Base-by-base conservation (phyloP, 352 stramenopile genomes). In the Globisporangium nunn region DNA sequence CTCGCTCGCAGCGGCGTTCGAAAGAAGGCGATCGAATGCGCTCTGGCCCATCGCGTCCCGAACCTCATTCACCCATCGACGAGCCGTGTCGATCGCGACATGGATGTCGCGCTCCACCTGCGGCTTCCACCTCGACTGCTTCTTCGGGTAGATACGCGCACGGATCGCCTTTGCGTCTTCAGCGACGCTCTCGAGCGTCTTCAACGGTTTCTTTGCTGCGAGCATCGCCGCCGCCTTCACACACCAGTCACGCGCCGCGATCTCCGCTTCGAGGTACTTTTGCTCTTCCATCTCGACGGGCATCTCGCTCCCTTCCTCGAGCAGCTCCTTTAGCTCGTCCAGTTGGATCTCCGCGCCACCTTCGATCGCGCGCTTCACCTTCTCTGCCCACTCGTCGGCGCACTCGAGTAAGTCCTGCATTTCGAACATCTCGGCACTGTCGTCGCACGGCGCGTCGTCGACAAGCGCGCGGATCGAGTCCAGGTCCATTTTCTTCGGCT, bases 221-320 rank as follows among this genome's bases (percentile, higher is more conserved):
- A 94, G 61, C 64, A 87, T 87, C 6, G 53, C 56, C 0, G 69
- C 58, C 11, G 81, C 85, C 18, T 63, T 75, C 6, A 68, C 72
- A 43, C 71, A 90, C 85, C 85, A 95, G 58, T 93, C 78, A 14
- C 84, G 80, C 15, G 82, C 85, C 35, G 65, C 70, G 48, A 95
- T 90, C 58, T 91, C 78, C 18, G 85, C 85, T 40, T 84, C 76
- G 4, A 95, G 60, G 53, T 69, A 89, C 47, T 82, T 84, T 33
- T 88, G 79, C 44, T 93, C 83, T n/a, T 93, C 85, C 85, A 95
- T 93, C 6, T 93, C 65, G 29, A 95, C 81, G n/a, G 85, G 85
- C 67, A 95, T 93, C 8, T 91, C 81, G 45, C 77, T 80, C 0
- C 80, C 83, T 62, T 93, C 85, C 37, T 91, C 78, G 54, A 87